A percentile compares a stretch with the other conserved stretches of the same genome.
Conservation (phyloP, 1,139 yeast species). For the Suhomyces anneliseae region DNA sequence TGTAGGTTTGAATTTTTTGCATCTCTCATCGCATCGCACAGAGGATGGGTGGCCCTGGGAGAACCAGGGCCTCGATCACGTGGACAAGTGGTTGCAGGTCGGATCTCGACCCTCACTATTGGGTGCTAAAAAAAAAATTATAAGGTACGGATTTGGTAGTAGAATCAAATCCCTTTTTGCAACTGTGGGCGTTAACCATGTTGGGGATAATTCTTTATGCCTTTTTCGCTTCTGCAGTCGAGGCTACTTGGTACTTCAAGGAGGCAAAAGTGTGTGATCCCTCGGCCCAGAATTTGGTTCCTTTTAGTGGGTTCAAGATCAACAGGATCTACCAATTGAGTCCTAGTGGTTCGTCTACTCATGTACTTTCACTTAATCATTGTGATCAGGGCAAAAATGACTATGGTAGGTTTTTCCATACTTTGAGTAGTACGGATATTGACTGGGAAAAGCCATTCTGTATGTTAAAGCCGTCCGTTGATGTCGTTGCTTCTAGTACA, state of each 20-base stretch:
- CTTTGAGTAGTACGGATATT: conserved; percentile 40
- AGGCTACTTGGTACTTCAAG: conserved; percentile 22
- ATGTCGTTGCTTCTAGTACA: neutral
- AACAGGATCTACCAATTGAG: conserved; percentile 49
- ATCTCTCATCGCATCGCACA: conserved; percentile 10
- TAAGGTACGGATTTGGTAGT: neutral
- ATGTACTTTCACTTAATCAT: conserved; percentile 50
- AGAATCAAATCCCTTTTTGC: too few species aligned
- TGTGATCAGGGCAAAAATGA: conserved; percentile 55
- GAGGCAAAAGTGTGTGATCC: conserved; percentile 42
- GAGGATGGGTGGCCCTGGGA: neutral
- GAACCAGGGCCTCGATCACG: neutral
- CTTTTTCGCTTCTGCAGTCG: neutral
- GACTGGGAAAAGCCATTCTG: conserved; percentile 59
- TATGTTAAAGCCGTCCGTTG: conserved; percentile 32
- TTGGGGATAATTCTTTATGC: neutral
- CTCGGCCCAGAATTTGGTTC: conserved; percentile 23
- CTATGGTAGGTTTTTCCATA: conserved; percentile 40
- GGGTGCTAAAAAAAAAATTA: neutral
- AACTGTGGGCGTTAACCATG: neutral
- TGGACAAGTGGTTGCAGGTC: neutral
- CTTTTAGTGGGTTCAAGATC: conserved; percentile 62
- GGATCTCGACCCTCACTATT: neutral
- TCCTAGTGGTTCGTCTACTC: conserved; percentile 37
- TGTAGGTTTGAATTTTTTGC: conserved; percentile 6